Evolutionary conservation across 345 rosid species (phyloP).

Genomic region (Melaleuca alternifolia): DNA sequence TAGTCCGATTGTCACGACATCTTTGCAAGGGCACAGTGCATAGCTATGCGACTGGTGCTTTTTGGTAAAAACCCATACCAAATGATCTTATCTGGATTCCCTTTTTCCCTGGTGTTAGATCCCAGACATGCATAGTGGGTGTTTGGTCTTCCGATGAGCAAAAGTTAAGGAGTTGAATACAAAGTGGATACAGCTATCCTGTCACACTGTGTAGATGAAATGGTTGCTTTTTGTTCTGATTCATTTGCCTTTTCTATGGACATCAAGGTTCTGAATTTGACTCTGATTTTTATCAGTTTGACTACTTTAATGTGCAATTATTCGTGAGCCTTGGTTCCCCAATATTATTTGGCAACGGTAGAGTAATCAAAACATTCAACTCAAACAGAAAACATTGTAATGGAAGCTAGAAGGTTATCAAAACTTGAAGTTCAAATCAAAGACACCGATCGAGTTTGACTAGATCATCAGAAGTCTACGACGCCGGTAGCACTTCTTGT

Average conservation of each 20-base stretch:
- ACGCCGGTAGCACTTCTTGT: background rate
- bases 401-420: background rate
- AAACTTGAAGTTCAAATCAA: background rate
- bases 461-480: background rate
- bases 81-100: background rate
- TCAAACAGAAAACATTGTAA: background rate
- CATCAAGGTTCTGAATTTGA: constrained; percentile 40
- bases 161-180: constrained; percentile 58
- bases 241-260: constrained; percentile 71
- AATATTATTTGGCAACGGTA: background rate
- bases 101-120: constrained; percentile 22
- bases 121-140: constrained; percentile 59
- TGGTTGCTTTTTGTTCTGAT: constrained; percentile 67
- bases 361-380: background rate
- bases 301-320: background rate
- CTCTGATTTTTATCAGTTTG: constrained; percentile 1
- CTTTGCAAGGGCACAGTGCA: background rate
- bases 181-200: constrained; percentile 49
- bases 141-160: constrained; percentile 34
- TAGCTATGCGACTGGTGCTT: constrained; percentile 15
- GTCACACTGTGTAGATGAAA: constrained; percentile 31
- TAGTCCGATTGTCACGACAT: constrained; percentile 11
- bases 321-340: background rate
- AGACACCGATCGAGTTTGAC: background rate
- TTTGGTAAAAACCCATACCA: constrained; percentile 8